A percentile compares a stretch with the other conserved stretches of the same genome.
Evolutionary conservation across 2,329 filamentous ascomycete species (phyloP).

Genomic region (Drechslerella dactyloides): DNA sequence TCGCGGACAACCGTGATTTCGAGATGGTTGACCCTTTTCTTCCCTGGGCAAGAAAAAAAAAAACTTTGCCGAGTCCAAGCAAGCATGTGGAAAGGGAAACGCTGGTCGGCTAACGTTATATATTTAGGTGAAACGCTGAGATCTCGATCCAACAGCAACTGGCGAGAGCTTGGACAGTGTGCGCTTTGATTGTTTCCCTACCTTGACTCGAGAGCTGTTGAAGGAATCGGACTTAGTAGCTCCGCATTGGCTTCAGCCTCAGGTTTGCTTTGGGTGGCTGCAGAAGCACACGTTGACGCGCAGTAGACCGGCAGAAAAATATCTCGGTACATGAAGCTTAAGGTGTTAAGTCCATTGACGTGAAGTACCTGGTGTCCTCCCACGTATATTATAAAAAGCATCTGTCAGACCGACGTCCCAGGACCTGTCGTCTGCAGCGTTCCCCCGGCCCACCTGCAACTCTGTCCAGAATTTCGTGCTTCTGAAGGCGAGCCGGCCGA

Average conservation of each 20-base stretch:
- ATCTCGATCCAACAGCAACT: not conserved
- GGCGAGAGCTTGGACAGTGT: too few species aligned
- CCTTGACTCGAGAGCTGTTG: not conserved
- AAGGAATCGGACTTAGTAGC: not conserved
- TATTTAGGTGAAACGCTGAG: not conserved
- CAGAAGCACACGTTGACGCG: too few species aligned
- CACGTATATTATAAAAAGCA: not conserved
- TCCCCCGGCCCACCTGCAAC: not conserved
- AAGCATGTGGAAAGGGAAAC: not conserved
- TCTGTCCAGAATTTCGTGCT: constrained; percentile 1
- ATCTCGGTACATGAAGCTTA: too few species aligned
- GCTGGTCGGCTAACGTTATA: not conserved
- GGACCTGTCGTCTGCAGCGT: not conserved
- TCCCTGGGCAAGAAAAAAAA: not conserved
- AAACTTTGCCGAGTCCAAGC: not conserved
- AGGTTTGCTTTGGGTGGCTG: not conserved
- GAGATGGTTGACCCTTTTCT: constrained; percentile 17
- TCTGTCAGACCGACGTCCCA: not conserved
- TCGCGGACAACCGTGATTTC: too few species aligned
- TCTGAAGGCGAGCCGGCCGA: not conserved
- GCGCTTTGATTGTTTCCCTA: not conserved
- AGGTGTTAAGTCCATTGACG: constrained; percentile 4
- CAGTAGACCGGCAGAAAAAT: not conserved
- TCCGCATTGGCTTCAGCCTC: constrained; percentile 1
- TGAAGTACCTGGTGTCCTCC: not conserved